Conservation (phyloP, 2,329 filamentous ascomycete species). For the Tolypocladium ovalisporum region DNA sequence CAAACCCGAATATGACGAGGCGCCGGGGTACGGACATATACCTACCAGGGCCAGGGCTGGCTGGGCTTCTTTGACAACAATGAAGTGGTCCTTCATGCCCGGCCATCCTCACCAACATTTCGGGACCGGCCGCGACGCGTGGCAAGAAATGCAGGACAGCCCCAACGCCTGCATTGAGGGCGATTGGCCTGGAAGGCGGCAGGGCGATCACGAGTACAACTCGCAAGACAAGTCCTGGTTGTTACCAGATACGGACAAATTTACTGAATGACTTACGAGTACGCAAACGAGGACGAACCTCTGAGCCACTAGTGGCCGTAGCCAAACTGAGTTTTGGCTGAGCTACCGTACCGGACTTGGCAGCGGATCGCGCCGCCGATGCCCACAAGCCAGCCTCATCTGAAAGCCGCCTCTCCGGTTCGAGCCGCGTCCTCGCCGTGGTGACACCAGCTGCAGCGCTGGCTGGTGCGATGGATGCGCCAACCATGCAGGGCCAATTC, state of each 20-base stretch:
- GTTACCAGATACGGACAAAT: too few relatives aligned
- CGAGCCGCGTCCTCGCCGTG: background rate
- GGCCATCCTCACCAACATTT: background rate
- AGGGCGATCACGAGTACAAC: background rate
- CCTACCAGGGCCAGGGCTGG: too few relatives aligned
- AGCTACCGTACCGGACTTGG: background rate
- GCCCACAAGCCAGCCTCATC: background rate
- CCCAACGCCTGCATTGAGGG: background rate
- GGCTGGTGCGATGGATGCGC: background rate
- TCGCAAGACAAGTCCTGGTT: background rate
- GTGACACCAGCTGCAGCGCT: background rate
- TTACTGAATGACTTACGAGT: too few relatives aligned
- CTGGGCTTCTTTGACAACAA: too few relatives aligned
- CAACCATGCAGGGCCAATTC: background rate
- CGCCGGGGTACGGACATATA: background rate
- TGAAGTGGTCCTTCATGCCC: too few relatives aligned
- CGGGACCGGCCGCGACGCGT: background rate
- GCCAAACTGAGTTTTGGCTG: background rate
- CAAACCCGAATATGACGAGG: background rate
- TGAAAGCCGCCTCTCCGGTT: background rate
- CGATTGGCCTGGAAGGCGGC: background rate
- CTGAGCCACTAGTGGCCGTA: background rate
- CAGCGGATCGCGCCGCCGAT: background rate
- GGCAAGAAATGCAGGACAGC: background rate
- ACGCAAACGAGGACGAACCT: background rate